phyloP scores from a whole-genome alignment of 805 yeast species.

The Metschnikowia kofuensis region DNA sequence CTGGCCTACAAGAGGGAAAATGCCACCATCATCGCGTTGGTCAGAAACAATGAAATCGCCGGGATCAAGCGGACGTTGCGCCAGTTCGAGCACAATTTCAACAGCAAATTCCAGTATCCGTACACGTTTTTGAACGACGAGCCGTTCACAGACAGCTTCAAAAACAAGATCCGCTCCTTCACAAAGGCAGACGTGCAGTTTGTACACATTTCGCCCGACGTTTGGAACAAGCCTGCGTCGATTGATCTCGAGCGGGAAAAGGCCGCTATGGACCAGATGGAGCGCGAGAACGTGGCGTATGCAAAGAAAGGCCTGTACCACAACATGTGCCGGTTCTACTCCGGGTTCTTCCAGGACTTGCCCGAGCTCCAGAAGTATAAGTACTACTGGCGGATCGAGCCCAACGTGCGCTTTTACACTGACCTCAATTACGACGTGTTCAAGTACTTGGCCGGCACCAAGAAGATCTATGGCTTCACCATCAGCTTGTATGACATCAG shows the following conservation, averaged over 20 bases:
- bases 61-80: constrained; percentile 51
- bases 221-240: constrained; percentile 59
- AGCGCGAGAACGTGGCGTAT: constrained; percentile 51
- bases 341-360: constrained; percentile 59
- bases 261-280: constrained; percentile 39
- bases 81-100: constrained; percentile 63
- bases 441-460: constrained; percentile 64
- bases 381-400: constrained; percentile 84
- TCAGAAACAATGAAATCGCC: constrained; percentile 60
- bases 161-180: constrained; percentile 34
- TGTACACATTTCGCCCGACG: constrained; percentile 38
- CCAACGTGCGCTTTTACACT: constrained; percentile 64
- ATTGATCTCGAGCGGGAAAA: constrained; percentile 48
- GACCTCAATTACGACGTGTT: constrained; percentile 74
- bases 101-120: constrained; percentile 70
- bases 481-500: constrained; percentile 69
- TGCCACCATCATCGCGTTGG: constrained; percentile 73
- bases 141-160: constrained; percentile 61
- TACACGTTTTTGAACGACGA: constrained; percentile 76
- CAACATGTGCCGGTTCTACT: constrained; percentile 82
- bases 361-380: constrained; percentile 58
- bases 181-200: constrained; percentile 33
- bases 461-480: constrained; percentile 72
- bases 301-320: constrained; percentile 65
- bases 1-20: constrained; percentile 47